phyloP scores from a whole-genome alignment of 2,329 filamentous ascomycete species.

The Cladosporium sp. region DNA sequence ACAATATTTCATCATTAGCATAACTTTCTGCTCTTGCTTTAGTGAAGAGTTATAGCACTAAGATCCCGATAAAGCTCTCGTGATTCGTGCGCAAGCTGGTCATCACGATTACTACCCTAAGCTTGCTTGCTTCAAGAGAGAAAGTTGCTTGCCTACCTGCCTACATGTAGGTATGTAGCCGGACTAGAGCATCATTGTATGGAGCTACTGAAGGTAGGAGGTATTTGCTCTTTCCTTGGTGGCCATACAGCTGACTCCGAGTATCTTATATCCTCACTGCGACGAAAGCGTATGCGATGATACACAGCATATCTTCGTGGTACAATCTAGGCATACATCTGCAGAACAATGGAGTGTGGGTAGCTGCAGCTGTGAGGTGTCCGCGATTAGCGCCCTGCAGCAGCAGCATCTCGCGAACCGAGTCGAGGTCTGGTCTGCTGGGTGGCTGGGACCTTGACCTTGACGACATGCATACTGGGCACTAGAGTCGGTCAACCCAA shows the following conservation, averaged over 20 bases:
- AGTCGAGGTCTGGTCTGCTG: background rate
- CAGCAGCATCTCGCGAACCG: background rate
- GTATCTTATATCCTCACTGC: background rate
- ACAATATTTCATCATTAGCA: too few species aligned
- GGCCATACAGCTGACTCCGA: background rate
- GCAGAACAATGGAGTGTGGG: background rate
- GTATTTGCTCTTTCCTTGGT: background rate
- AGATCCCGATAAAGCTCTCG: too few species aligned
- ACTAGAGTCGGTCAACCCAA: background rate
- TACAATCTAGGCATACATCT: background rate
- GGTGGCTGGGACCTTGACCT: background rate
- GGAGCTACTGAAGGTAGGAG: too few species aligned
- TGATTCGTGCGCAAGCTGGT: too few species aligned
- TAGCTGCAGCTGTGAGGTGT: background rate
- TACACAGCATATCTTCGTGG: background rate
- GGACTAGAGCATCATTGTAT: background rate
- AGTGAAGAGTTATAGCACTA: too few species aligned
- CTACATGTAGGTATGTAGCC: too few species aligned
- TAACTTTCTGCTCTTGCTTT: too few species aligned
- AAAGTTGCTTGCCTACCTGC: too few species aligned
- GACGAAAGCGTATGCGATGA: background rate
- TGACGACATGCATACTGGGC: background rate
- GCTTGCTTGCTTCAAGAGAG: too few species aligned
- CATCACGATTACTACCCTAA: too few species aligned
- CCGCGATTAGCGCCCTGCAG: background rate